These are phyloP conservation scores for Suillus subaureus DNA, from an alignment of 768 basidiomycete genomes.

Conservation along the genomic window DNA sequence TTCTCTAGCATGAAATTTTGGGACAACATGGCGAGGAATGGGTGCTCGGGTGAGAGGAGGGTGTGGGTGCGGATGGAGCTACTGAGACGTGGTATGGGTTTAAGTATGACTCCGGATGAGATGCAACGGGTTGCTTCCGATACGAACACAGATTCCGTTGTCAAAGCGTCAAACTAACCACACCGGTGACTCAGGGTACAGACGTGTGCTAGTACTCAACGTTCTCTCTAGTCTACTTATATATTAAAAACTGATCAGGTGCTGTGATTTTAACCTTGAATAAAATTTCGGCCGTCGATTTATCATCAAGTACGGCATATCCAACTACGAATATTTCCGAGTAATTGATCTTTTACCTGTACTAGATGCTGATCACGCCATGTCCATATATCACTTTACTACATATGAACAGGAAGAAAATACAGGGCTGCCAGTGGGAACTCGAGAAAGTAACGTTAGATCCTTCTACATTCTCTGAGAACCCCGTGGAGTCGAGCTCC, in stretches of 20 bases:
- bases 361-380: not conserved
- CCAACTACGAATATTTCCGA: not conserved
- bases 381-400: not conserved
- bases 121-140: not conserved
- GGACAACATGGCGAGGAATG: constrained; percentile 46
- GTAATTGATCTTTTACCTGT: too few relatives aligned
- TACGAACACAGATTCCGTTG: not conserved
- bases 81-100: constrained; percentile 8
- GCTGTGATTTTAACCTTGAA: too few relatives aligned
- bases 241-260: not conserved
- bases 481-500: not conserved
- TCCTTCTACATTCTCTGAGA: not conserved
- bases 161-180: not conserved
- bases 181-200: not conserved
- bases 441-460: not conserved
- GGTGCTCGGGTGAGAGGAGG: constrained; percentile 12
- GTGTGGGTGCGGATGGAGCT: not conserved
- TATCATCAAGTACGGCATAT: not conserved
- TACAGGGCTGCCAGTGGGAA: not conserved
- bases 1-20: constrained; percentile 68
- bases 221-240: not conserved
- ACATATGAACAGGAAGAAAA: too few relatives aligned
- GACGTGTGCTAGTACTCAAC: too few relatives aligned
- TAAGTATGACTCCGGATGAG: constrained; percentile 1
- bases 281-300: not conserved